A percentile compares a stretch with the other conserved stretches of the same genome.
These are phyloP conservation scores for Pyrus hybrid DNA, from an alignment of 331 rosid species.

Conservation along the genomic window DNA sequence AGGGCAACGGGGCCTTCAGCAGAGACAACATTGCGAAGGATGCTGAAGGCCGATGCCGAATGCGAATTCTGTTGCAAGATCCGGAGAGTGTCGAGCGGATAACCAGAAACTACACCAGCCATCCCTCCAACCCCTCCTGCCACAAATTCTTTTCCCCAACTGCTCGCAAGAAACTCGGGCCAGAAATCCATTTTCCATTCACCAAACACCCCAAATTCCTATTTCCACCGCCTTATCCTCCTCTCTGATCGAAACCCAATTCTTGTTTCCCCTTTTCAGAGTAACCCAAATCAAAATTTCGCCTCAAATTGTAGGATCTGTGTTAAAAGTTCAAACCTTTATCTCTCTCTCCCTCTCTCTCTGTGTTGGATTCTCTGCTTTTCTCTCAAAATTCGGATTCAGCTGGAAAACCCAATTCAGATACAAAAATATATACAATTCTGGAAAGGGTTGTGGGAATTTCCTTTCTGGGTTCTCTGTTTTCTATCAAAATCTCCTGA, in stretches of 20 bases:
- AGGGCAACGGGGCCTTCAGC: conserved; percentile 64
- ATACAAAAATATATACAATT: background rate
- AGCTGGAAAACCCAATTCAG: background rate
- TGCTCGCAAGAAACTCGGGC: conserved; percentile 75
- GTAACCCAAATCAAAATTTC: background rate
- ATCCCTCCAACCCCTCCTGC: conserved; percentile 91
- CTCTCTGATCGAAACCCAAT: background rate
- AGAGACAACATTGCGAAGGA: conserved; percentile 43
- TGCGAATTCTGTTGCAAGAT: conserved; percentile 44
- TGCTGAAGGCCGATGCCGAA: conserved; percentile 45
- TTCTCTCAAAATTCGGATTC: background rate
- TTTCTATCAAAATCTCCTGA: background rate
- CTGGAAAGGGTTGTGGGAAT: background rate
- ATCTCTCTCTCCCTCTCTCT: background rate
- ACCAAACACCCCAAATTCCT: background rate
- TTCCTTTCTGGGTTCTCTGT: background rate
- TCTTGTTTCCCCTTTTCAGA: background rate
- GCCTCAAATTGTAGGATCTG: background rate
- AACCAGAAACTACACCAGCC: conserved; percentile 76
- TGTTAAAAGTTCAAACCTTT: background rate
- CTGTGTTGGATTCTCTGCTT: background rate
- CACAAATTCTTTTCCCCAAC: conserved; percentile 83
- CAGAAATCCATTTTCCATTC: conserved; percentile 76
- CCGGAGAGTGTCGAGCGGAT: conserved; percentile 82
- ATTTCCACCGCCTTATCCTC: background rate